Percentiles rank a stretch among this genome's conserved stretches.
Conservation (phyloP, 805 yeast genomes). For the Ogataea pini region DNA sequence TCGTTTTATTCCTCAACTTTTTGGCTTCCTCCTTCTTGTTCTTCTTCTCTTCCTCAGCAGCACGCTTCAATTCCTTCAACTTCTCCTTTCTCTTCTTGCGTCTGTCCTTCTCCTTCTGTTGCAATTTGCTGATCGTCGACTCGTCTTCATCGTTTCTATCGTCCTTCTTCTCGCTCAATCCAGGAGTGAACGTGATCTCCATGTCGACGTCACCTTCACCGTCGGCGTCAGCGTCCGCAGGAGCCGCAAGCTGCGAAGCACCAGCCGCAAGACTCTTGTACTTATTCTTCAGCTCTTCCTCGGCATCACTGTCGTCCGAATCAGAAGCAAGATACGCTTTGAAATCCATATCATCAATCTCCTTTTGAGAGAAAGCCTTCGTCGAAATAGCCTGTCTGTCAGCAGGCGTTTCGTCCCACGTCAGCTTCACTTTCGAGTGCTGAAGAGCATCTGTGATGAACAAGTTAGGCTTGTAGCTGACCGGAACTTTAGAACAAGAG, state of each 20-base stretch:
- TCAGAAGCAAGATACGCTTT: constrained; percentile 88
- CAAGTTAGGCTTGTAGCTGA: constrained; percentile 71
- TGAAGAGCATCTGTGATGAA: constrained; percentile 95
- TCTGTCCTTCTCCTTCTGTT: constrained; percentile 90
- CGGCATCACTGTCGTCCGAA: constrained; percentile 57
- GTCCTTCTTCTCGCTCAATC: constrained; percentile 49
- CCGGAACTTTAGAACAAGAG: constrained; percentile 67
- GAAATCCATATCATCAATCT: constrained; percentile 87
- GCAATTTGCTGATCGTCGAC: constrained; percentile 75
- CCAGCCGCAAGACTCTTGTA: constrained; percentile 54
- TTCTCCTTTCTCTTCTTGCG: constrained; percentile 80
- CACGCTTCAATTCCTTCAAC: constrained; percentile 58
- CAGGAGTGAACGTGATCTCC: constrained; percentile 96
- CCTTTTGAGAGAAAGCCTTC: constrained; percentile 83
- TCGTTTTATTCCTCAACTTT: constrained; percentile 27
- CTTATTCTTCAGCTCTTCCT: constrained; percentile 50
- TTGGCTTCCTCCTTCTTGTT: constrained; percentile 37
- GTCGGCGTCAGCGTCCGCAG: constrained; percentile 31
- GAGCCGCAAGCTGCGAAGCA: constrained; percentile 14
- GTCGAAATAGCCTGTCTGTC: constrained; percentile 77
- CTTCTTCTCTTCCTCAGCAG: constrained; percentile 52
- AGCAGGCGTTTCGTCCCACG: constrained; percentile 98
- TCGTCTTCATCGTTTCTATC: constrained; percentile 44
- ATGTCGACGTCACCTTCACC: constrained; percentile 76
- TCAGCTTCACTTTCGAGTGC: constrained; percentile 91